Base-by-base conservation (phyloP, 345 rosid genomes). In the Boechera stricta region DNA sequence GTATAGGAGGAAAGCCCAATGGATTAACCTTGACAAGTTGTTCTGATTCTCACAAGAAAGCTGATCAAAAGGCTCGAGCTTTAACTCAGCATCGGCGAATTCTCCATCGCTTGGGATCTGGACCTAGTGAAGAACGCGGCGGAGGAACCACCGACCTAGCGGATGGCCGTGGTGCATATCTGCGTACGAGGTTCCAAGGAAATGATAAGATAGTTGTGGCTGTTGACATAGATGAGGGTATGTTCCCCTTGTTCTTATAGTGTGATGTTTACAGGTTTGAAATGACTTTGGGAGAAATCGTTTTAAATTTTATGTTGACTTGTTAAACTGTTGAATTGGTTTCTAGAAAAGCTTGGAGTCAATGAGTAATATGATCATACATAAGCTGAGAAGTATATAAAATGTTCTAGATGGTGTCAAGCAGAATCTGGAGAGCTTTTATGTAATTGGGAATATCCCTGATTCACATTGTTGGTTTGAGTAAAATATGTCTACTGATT, bases 211-310 rank as follows among this genome's bases (percentile, higher is more conserved):
- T 91, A 2, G 85, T 84, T 39, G 99, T 95, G 32, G 99, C 99
- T 13, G 99, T 95, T 53, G 99, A 95, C 61, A 91, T 95, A 1
- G 99, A 92, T 67, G 99, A 95, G 77, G 99, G 99, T 92, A 79
- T 81, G 18, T 68, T 48, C 4, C 5, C 26, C 12, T 39, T 65
- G 12, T 52, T 42, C 32, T 68, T 61, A 12, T 31, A 26, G 7
- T 49, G 11, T 72, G 39, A 33, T 73, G n/a, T 38, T 38, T 47
- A 32, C 44, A 29, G 21, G 41, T 29, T 62, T 53, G 10, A 55
- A 21, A 4, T 66, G 48, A 69, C 69, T 51, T 26, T 54, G 36
- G 41, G 15, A 21, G 54, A 13, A 28, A 39, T 49, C 16, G 24
- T 44, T 52, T 71, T 41, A 16, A 21, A 38, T 66, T 18, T 36